Base-by-base conservation (phyloP, 768 basidiomycete genomes). In the Rhodocollybia butyracea region DNA sequence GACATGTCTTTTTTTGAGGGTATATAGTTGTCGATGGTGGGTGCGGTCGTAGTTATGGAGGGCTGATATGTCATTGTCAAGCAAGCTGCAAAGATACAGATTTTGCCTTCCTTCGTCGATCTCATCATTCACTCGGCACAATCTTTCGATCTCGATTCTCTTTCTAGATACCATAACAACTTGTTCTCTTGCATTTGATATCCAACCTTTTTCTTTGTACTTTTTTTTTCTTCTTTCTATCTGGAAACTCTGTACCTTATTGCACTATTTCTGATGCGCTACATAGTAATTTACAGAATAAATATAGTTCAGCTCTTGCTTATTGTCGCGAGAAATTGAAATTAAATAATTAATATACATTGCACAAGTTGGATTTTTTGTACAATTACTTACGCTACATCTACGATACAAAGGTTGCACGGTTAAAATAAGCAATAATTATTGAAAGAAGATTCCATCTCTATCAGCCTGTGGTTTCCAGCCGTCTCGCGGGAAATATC, bases 21-120 rank as follows among this genome's bases (percentile, higher is more conserved):
- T 66, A 51, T 51, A 64, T 61, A 13, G 17, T 34, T 12, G 10
- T 58, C 38, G 17, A 5, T 21, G 29, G n/a, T n/a, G n/a, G n/a
- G n/a, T n/a, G n/a, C n/a, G n/a, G n/a, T 47, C 26, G 5, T 47
- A 19, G 46, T 29, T 31, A 27, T 47, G 27, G 24, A 22, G 21
- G 27, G 27, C 31, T 27, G 26, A 29, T 47, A 12, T 52, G 6
- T 52, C 27, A 26, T 46, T 46, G 27, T 39, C 31, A 47, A 29
- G n/a, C 22, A 24, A 24, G 45, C n/a, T 21, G 27, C 34, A 36
- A 29, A 12, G 31, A 19, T 3, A 19, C 26, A 17, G 24, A 26
- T 17, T 27, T 36, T 24, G 47, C 24, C 17, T 50, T 26, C 22
- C 19, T 30, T 24, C 21, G 6, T 27, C 13, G 26, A 27, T 19